These are phyloP conservation scores for Saururus chinensis DNA, from an alignment of 164 flowering plant species.

Conservation along the genomic window DNA sequence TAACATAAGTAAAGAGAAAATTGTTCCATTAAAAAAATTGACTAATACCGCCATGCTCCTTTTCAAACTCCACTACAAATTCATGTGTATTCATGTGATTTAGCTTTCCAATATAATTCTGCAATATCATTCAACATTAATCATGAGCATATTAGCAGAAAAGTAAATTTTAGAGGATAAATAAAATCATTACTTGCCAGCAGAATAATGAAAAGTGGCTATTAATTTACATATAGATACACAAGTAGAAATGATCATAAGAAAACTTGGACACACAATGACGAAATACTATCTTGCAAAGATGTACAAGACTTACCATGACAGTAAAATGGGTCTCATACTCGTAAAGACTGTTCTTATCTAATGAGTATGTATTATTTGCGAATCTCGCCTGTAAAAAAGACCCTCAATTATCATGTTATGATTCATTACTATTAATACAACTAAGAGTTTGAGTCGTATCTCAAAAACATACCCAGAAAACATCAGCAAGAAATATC, in stretches of 20 bases:
- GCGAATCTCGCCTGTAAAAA: conserved; percentile 79
- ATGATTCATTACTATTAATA: not conserved
- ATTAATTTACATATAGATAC: too few relatives aligned
- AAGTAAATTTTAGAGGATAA: too few relatives aligned
- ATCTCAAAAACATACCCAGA: conserved; percentile 60
- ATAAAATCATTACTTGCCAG: too few relatives aligned
- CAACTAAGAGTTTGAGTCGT: not conserved
- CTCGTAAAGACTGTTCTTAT: conserved; percentile 63
- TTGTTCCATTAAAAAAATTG: not conserved
- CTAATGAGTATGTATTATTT: conserved; percentile 75
- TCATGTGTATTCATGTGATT: conserved; percentile 87
- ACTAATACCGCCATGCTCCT: conserved; percentile 69
- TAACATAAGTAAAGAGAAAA: not conserved
- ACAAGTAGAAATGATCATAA: not conserved
- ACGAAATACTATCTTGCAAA: not conserved
- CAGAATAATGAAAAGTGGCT: too few relatives aligned
- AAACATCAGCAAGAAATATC: conserved; percentile 68
- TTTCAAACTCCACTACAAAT: conserved; percentile 80
- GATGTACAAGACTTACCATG: conserved; percentile 50
- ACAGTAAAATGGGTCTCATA: conserved; percentile 98
- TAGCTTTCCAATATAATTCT: conserved; percentile 79
- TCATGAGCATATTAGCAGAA: not conserved
- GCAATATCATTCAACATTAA: conserved; percentile 12
- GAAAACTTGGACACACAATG: not conserved
- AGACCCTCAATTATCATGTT: not conserved